Evolutionary conservation across 352 stramenopile species (phyloP).

Genomic region (Chrysophaeum taylorii): DNA sequence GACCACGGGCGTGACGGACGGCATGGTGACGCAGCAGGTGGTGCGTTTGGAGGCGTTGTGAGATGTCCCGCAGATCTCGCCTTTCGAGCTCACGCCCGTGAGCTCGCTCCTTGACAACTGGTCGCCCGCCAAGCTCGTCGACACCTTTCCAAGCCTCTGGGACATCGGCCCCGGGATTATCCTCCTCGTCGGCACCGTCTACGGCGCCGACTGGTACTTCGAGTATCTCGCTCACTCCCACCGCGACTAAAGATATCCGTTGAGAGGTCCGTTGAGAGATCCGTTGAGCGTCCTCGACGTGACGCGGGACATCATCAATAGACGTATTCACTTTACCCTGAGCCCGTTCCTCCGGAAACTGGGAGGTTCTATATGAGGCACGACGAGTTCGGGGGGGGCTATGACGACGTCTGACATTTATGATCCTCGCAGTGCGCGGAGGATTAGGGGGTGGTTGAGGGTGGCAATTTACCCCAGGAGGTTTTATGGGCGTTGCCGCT

Average conservation of each 20-base stretch:
- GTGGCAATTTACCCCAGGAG: too few relatives aligned
- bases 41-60: not conserved
- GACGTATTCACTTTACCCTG: too few relatives aligned
- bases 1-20: not conserved
- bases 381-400: too few relatives aligned
- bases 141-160: conserved; percentile 8
- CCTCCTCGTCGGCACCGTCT: not conserved
- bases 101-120: not conserved
- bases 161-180: conserved; percentile 4
- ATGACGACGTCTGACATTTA: too few relatives aligned
- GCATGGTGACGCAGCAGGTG: conserved; percentile 3
- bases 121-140: not conserved
- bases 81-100: conserved; percentile 4
- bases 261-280: too few relatives aligned
- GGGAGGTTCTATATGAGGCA: too few relatives aligned
- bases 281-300: too few relatives aligned
- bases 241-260: conserved; percentile 11
- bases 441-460: too few relatives aligned
- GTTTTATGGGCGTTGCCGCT: too few relatives aligned
- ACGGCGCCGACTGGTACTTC: conserved; percentile 10
- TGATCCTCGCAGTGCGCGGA: too few relatives aligned
- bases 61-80: conserved; percentile 3
- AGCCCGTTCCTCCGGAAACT: too few relatives aligned
- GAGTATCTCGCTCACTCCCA: not conserved
- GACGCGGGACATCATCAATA: too few relatives aligned